A percentile compares a stretch with the other conserved stretches of the same genome.
These are phyloP conservation scores for Leishmania amazonensis DNA, from an alignment of 208 protist genomes.

Conservation along the genomic window DNA sequence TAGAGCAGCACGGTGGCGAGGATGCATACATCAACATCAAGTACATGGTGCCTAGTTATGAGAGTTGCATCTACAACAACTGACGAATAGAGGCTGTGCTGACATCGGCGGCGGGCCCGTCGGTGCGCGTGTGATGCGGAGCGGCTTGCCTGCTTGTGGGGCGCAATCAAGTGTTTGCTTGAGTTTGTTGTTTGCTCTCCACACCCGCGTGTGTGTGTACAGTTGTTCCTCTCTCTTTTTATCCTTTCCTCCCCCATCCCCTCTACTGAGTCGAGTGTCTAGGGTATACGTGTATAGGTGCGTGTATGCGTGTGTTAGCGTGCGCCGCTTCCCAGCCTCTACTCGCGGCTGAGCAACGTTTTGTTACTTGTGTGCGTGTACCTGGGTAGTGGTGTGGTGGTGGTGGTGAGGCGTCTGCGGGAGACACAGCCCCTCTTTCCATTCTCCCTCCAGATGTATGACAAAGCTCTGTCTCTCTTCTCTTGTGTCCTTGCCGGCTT, in stretches of 20 bases:
- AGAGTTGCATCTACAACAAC: constrained; percentile 89
- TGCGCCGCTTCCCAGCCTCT: neutral
- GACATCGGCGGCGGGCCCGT: neutral
- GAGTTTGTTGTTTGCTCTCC: neutral
- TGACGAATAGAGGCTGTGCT: constrained; percentile 8
- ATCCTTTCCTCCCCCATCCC: neutral
- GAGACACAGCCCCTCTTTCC: neutral
- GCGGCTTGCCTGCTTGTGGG: neutral
- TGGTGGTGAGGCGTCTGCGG: neutral
- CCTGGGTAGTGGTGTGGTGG: too few species aligned
- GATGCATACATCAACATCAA: constrained; percentile 97
- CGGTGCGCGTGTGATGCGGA: neutral
- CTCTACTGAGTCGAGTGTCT: neutral
- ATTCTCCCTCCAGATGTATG: constrained; percentile 8
- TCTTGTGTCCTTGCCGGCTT: neutral
- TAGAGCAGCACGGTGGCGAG: constrained; percentile 93
- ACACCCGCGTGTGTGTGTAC: neutral
- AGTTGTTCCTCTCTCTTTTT: neutral
- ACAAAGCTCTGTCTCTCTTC: constrained; percentile 9
- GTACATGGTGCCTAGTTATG: constrained; percentile 96
- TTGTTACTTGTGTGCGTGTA: neutral
- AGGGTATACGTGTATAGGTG: neutral
- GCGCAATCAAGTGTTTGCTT: neutral
- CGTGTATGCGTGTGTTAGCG: neutral
- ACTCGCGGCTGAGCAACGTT: neutral